phyloP scores from a whole-genome alignment of 441 rosid genomes.

The Rhodomyrtus psidioides region DNA sequence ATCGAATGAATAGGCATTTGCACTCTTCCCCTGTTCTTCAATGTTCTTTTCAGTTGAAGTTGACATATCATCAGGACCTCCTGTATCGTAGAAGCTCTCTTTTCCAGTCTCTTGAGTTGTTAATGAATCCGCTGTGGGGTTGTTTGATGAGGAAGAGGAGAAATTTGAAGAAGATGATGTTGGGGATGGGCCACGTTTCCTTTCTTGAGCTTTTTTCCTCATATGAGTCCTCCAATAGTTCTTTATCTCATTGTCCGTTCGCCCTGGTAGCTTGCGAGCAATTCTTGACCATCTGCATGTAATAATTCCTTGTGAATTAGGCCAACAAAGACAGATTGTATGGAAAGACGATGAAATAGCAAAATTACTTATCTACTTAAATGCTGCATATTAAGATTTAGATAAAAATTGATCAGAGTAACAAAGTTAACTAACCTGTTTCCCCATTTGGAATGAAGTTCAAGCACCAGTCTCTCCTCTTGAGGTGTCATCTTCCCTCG shows the following conservation, averaged over 20 bases:
- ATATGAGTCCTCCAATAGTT: slow-evolving; percentile 89
- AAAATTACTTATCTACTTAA: background rate
- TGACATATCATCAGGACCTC: slow-evolving; percentile 26
- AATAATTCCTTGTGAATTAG: background rate
- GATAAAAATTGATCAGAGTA: background rate
- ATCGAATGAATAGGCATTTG: slow-evolving; percentile 61
- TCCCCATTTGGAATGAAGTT: slow-evolving; percentile 92
- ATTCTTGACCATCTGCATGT: slow-evolving; percentile 84
- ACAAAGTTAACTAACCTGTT: slow-evolving; percentile 44
- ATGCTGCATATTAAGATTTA: background rate
- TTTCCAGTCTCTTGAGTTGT: slow-evolving; percentile 28
- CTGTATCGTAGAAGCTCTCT: slow-evolving; percentile 64
- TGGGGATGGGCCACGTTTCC: slow-evolving; percentile 38
- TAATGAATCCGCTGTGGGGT: slow-evolving; percentile 32
- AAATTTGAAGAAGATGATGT: slow-evolving; percentile 46
- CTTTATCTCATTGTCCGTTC: slow-evolving; percentile 97
- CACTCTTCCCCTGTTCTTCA: slow-evolving; percentile 27
- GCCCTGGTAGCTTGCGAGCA: slow-evolving; percentile 81
- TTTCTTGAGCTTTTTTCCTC: slow-evolving; percentile 84
- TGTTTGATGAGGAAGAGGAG: slow-evolving; percentile 40
- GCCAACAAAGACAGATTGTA: background rate
- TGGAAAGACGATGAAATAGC: background rate
- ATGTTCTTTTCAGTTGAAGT: slow-evolving; percentile 23
- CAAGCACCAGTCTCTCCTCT: slow-evolving; percentile 84
- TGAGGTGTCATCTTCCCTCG: slow-evolving; percentile 88